Percentiles rank a stretch among this genome's conserved stretches.
Conservation (phyloP, 257 asterid species). For the Catharanthus roseus region DNA sequence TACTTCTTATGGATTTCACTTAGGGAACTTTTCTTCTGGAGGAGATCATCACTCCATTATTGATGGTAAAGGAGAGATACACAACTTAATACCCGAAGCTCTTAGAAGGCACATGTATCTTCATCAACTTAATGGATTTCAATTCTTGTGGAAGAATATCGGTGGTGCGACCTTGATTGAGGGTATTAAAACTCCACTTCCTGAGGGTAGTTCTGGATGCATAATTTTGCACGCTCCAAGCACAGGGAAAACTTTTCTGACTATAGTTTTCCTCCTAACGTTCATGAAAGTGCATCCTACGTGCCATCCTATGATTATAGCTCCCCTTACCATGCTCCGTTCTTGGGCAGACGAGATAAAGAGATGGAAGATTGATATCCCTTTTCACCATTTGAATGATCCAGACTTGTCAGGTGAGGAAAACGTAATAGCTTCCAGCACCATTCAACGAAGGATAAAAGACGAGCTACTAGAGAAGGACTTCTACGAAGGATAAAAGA, state of each 20-base stretch:
- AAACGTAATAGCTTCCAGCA: conserved; percentile 10
- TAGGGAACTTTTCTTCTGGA: too few relatives aligned
- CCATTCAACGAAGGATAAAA: conserved; percentile 15
- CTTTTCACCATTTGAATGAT: conserved; percentile 60
- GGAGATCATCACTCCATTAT: not conserved
- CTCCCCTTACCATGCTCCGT: conserved; percentile 64
- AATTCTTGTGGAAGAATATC: conserved; percentile 58
- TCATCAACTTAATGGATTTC: conserved; percentile 61
- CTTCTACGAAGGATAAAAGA: too few relatives aligned
- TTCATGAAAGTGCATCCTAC: conserved; percentile 48
- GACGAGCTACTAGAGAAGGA: too few relatives aligned
- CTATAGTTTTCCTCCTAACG: conserved; percentile 58
- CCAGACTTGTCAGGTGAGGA: conserved; percentile 31
- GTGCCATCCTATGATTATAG: conserved; percentile 63
- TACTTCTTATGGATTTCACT: too few relatives aligned
- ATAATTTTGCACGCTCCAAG: conserved; percentile 88
- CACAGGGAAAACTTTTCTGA: conserved; percentile 70
- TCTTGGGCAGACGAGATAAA: conserved; percentile 65
- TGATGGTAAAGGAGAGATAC: conserved; percentile 25
- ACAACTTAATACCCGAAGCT: too few relatives aligned
- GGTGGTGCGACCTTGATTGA: conserved; percentile 52
- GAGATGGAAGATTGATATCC: conserved; percentile 44
- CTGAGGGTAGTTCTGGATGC: conserved; percentile 54
- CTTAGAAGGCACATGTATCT: conserved; percentile 32
- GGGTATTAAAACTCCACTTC: conserved; percentile 24